Base-by-base conservation (phyloP, 768 basidiomycete species). In the Cyathus striatus region DNA sequence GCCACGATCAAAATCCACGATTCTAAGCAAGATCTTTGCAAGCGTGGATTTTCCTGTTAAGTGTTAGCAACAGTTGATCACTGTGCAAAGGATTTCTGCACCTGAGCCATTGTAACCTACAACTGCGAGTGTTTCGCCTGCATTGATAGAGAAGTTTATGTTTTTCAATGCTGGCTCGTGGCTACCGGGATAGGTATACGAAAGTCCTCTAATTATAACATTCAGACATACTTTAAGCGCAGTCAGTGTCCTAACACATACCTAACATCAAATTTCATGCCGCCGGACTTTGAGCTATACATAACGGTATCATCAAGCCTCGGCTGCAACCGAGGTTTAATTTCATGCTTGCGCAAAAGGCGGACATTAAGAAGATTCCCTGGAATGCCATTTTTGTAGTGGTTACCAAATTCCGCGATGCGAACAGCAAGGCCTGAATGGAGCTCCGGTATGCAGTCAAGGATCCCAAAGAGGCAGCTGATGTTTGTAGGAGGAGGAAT, bases 51-150 rank as follows among this genome's bases (percentile, higher is more conserved):
- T 94, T 21, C 88, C 87, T 90, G 51, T 30, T 21, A 46, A 46
- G 21, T 35, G 9, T 45, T 42, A 41, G 49, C 35, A 44, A 49
- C 22, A 38, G 30, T 17, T 38, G 17, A 20, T 49, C 42, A 36
- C 50, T 36, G 44, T 5, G 39, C 38, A 40, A 34, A 42, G 39
- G 47, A 43, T 43, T 49, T 46, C 41, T 37, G 59, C 60, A 76
- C 87, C 87, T 50, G 86, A 90, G 49, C 87, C 86, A 59, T 90
- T 89, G 60, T 78, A 83, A 16, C 86, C 90, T 17, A 92, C 90
- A 46, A 94, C 83, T 10, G 91, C 91, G 38, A 93, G 73, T 27
- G 73, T 83, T 65, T 90, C 86, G 10, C 91, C 91, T 13, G 88
- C 68, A 43, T 77, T 66, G 34, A 94, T 68, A 20, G 69, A 72